Evolutionary conservation across 345 rosid species (phyloP), one percentile per base, ranked within the genome.

Genomic region (Raphanus raphanistrum): DNA sequence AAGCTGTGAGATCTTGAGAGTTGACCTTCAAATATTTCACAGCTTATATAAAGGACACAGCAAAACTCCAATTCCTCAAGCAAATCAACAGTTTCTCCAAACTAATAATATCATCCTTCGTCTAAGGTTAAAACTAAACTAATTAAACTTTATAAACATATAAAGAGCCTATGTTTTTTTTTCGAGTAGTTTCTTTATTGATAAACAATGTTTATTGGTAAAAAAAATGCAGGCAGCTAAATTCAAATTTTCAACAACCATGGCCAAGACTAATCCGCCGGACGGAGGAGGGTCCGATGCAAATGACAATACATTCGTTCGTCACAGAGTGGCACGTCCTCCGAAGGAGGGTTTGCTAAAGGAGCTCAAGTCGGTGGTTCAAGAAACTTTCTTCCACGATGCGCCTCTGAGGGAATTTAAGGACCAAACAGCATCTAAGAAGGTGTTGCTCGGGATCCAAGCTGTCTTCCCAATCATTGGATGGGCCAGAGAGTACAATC

Each of bases 321-420:
- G 75, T 57, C 97, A 90, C 82, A 88, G 84, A 82, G 98, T 94
- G 45, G 88, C 87, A 36, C 35, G 82, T 38, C 98, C 98, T 15
- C 93, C 92, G 0, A 90, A 85, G 69, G 90, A 84, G 48, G 85
- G 89, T 81, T 81, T 92, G 60, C 75, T 91, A 0, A 82, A 82
- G 71, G 96, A 92, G 55, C 73, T 95, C 76, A 67, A 76, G 55
- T 77, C 80, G 16, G 80, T 84, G 13, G 68, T 87, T 77, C 86
- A 87, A 70, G 99, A 95, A 81, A 92, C 91, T 1, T 87, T 95
- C 78, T 92, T 95, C 63, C 78, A 92, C n/a, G 99, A 92, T 66
- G 93, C 88, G 52, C 96, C 99, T 72, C 87, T 95, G 4, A 90
- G 96, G 32, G 82, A 76, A 9, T 92, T 95, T 72, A 95, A 92